Conservation (phyloP, 2,329 filamentous ascomycete genomes). For the Pseudopithomyces chartarum region DNA sequence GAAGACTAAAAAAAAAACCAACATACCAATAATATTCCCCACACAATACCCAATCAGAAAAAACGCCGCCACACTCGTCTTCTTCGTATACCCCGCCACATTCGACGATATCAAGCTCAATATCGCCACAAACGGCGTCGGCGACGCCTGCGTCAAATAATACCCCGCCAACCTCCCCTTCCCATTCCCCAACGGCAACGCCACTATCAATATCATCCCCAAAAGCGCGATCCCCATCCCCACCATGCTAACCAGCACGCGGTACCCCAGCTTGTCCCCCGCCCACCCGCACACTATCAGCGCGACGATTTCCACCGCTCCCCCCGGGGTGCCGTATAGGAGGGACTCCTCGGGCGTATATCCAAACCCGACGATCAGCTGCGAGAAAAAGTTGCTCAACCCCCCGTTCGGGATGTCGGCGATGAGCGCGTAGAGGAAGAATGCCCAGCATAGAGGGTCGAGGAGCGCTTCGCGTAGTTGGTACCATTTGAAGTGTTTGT, state of each 20-base stretch:
- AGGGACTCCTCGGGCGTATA: conserved; percentile 67
- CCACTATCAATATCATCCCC: conserved; percentile 68
- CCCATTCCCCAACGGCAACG: conserved; percentile 62
- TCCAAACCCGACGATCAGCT: conserved; percentile 67
- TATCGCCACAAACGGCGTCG: conserved; percentile 67
- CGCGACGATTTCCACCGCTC: conserved; percentile 66
- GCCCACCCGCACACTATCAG: conserved; percentile 62
- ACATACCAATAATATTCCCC: conserved; percentile 45
- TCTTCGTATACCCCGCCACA: conserved; percentile 63
- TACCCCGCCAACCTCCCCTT: conserved; percentile 66
- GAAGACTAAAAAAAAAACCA: conserved; percentile 40
- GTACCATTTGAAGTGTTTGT: conserved; percentile 69
- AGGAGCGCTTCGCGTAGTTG: conserved; percentile 66
- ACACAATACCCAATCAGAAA: conserved; percentile 50
- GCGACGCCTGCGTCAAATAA: conserved; percentile 65
- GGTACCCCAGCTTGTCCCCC: conserved; percentile 61
- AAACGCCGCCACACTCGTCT: conserved; percentile 62
- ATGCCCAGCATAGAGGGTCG: conserved; percentile 65
- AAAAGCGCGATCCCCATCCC: conserved; percentile 61
- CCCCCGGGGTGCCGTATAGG: conserved; percentile 68
- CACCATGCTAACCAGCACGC: conserved; percentile 60
- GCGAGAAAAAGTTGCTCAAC: conserved; percentile 65
- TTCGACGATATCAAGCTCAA: conserved; percentile 68
- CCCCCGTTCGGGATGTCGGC: conserved; percentile 65
- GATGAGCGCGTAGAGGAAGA: conserved; percentile 62